Evolutionary conservation across 257 asterid species (phyloP).

Genomic region (Jaltomata sinuosa): DNA sequence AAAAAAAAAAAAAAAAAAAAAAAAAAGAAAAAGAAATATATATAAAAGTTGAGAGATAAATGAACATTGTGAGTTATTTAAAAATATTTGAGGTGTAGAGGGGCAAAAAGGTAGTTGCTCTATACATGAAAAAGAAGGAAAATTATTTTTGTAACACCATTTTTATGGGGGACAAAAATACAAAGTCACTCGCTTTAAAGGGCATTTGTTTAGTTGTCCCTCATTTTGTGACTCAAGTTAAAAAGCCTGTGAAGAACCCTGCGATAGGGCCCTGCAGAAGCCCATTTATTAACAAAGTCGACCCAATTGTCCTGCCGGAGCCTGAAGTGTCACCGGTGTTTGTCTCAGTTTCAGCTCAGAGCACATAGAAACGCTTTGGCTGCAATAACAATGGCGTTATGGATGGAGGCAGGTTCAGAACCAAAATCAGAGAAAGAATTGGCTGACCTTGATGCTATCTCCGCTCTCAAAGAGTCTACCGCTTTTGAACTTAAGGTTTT

Average conservation of each 20-base stretch:
- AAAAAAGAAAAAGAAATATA: too few relatives aligned
- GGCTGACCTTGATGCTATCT: slow-evolving; percentile 62
- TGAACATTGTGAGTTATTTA: too few relatives aligned
- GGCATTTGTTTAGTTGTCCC: too few relatives aligned
- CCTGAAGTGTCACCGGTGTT: background rate
- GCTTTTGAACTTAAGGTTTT: slow-evolving; percentile 81
- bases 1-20: too few relatives aligned
- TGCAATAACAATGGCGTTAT: slow-evolving; percentile 35
- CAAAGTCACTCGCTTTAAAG: too few relatives aligned
- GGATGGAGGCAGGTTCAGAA: slow-evolving; percentile 75
- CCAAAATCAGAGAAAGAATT: slow-evolving; percentile 45
- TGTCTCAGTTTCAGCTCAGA: background rate
- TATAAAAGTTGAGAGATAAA: too few relatives aligned
- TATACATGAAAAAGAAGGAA: too few relatives aligned
- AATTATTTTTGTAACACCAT: too few relatives aligned
- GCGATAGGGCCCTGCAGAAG: background rate
- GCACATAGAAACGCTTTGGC: background rate
- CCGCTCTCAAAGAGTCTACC: slow-evolving; percentile 68
- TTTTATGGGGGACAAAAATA: too few relatives aligned
- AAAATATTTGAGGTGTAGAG: too few relatives aligned
- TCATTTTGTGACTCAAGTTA: too few relatives aligned
- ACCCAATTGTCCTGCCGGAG: background rate
- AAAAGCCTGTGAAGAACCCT: background rate
- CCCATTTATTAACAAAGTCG: background rate
- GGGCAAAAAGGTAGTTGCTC: too few relatives aligned